Base-by-base conservation (phyloP, 495 filamentous ascomycete genomes). In the Xylaria venustula region DNA sequence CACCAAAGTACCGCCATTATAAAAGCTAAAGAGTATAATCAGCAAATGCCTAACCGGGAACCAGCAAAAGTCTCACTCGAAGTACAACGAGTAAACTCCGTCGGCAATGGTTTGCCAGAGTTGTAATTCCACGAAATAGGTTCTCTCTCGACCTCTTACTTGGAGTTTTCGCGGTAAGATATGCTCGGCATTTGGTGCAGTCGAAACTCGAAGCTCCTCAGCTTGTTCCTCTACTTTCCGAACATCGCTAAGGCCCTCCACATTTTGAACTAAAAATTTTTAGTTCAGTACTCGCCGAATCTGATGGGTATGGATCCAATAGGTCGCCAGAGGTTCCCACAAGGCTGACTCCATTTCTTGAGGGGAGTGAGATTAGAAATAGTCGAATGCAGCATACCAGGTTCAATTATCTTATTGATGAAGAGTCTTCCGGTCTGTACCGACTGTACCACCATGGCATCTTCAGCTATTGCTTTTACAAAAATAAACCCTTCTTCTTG, bases 121-220 rank as follows among this genome's bases (percentile, higher is more conserved):
- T 11, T 2, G 17, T 15, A 50, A 25, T n/a, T 59, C 56, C 6
- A 15, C 50, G 46, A 59, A 59, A 50, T 59, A 59, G 25, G 23
- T 46, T 28, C 46, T 50, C 44, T 17, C 20, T 1, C 56, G 45
- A 3, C 14, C 2, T 59, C 37, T 25, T 7, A 19, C 14, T 9
- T 41, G 8, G 8, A 30, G 44, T 7, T 5, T 26, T 34, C n/a
- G n/a, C n/a, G 28, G 25, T n/a, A 57, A 17, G 2, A 1, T 36
- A 6, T n/a, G 28, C 0, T 46, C 12, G 28, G 17, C 32, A 7
- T 4, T 1, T n/a, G 45, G 45, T 41, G 45, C 56, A 1, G 45
- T 59, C 0, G 56, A 59, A 6, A 49, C 17, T 42, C 46, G 45
- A 25, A 59, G 11, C 7, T 52, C 48, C 19, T 26, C 48, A 52